Conservation (phyloP, 1,284 basidiomycete species). For the Cutaneotrichosporon spelunceum region DNA sequence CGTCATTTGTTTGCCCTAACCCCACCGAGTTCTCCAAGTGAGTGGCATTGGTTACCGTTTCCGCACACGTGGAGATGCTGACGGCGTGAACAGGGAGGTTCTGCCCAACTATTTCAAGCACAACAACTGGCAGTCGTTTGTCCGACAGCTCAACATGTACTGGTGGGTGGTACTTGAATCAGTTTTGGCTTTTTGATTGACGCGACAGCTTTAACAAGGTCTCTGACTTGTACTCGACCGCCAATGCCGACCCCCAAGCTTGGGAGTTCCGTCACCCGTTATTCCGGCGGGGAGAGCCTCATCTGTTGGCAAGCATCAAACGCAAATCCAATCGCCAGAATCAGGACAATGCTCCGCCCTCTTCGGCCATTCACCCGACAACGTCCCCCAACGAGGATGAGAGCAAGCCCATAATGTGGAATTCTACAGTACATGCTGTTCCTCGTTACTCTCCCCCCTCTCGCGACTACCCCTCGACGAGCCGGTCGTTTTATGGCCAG, state of each 20-base stretch:
- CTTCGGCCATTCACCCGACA: slow-evolving; percentile 1
- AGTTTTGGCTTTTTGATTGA: background rate
- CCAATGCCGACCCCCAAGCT: slow-evolving; percentile 44
- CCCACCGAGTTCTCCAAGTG: slow-evolving; percentile 52
- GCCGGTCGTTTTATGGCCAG: slow-evolving; percentile 9
- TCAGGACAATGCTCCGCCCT: slow-evolving; percentile 18
- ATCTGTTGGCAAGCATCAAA: slow-evolving; percentile 50
- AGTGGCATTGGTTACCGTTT: slow-evolving; percentile 19
- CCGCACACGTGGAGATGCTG: background rate
- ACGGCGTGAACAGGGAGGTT: slow-evolving; percentile 33
- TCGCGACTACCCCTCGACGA: background rate
- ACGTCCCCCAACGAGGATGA: slow-evolving; percentile 40
- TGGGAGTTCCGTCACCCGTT: slow-evolving; percentile 54
- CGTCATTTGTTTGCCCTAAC: slow-evolving; percentile 51
- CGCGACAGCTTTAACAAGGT: slow-evolving; percentile 48
- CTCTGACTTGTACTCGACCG: slow-evolving; percentile 47
- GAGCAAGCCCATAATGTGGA: slow-evolving; percentile 12
- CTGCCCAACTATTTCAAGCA: slow-evolving; percentile 54
- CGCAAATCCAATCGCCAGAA: slow-evolving; percentile 42
- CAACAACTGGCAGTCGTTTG: slow-evolving; percentile 54
- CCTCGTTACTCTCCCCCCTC: background rate
- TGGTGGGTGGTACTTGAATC: slow-evolving; percentile 36
- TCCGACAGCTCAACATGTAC: slow-evolving; percentile 54
- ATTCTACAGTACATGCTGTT: slow-evolving; percentile 4
- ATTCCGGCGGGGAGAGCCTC: slow-evolving; percentile 51